Percentiles rank a stretch among this genome's conserved stretches.
These are phyloP conservation scores for Blumeria graminis DNA, from an alignment of 2,329 filamentous ascomycete species.

Conservation along the genomic window DNA sequence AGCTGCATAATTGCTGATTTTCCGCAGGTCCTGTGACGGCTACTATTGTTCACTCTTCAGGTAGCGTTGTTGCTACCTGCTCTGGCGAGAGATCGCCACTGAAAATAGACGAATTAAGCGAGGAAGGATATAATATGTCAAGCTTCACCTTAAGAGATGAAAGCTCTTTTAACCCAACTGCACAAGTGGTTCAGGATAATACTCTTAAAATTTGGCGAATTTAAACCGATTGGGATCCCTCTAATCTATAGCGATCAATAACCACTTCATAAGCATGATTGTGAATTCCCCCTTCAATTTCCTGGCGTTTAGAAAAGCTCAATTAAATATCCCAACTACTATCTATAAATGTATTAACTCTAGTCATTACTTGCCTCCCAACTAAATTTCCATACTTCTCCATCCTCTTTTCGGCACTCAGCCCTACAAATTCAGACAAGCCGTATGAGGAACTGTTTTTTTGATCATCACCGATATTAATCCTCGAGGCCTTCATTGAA, in stretches of 20 bases:
- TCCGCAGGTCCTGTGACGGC: constrained; percentile 12
- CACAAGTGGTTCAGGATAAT: constrained; percentile 16
- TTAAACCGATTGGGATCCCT: constrained; percentile 4
- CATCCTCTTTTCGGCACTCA: constrained; percentile 26
- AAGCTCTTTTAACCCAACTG: not conserved
- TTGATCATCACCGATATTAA: constrained; percentile 5
- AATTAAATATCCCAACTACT: constrained; percentile 11
- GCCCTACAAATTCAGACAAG: constrained; percentile 29
- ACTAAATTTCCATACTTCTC: constrained; percentile 25
- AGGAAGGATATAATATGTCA: too few species aligned
- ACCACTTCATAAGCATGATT: too few species aligned
- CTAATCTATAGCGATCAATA: not conserved
- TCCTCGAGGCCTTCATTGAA: constrained; percentile 18
- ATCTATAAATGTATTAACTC: constrained; percentile 28
- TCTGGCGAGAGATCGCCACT: constrained; percentile 12
- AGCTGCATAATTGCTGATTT: constrained; percentile 1
- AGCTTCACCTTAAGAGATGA: not conserved
- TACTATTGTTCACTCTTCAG: constrained; percentile 13
- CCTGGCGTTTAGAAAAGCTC: not conserved
- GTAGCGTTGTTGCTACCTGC: constrained; percentile 15
- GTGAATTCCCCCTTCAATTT: not conserved
- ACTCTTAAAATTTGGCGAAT: constrained; percentile 24
- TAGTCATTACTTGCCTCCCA: constrained; percentile 25
- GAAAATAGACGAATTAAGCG: constrained; percentile 3
- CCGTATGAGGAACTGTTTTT: constrained; percentile 17